Evolutionary conservation across 495 filamentous ascomycete genomes (phyloP).

Genomic region (Alectoria sarmentosa): DNA sequence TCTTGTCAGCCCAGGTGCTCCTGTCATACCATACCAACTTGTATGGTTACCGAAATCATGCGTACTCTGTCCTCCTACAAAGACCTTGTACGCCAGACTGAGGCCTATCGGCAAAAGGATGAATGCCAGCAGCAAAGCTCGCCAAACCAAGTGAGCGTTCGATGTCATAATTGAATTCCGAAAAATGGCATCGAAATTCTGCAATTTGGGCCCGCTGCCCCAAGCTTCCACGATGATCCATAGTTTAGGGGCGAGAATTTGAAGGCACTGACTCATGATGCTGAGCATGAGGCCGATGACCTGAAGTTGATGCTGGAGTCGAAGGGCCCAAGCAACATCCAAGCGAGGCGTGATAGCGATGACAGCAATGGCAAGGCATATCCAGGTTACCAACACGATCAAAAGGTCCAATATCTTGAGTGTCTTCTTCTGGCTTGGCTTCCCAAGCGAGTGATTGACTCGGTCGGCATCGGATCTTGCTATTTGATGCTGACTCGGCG

Average conservation of each 20-base stretch:
- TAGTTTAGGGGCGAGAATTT: slow-evolving; percentile 48
- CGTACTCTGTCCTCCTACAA: neutral
- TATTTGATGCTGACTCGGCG: neutral
- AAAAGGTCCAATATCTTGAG: neutral
- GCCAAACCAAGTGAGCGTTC: slow-evolving; percentile 6
- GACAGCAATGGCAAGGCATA: slow-evolving; percentile 5
- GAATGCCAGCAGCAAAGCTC: neutral
- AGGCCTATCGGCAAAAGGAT: slow-evolving; percentile 5
- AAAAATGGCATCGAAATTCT: neutral
- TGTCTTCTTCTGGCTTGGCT: neutral
- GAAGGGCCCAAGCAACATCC: slow-evolving; percentile 4
- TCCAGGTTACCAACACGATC: neutral
- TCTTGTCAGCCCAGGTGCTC: slow-evolving; percentile 2
- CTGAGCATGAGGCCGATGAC: slow-evolving; percentile 13
- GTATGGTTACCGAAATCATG: neutral
- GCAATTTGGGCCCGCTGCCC: neutral
- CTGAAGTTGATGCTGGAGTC: slow-evolving; percentile 10
- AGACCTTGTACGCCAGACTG: slow-evolving; percentile 17
- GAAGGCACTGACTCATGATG: slow-evolving; percentile 29
- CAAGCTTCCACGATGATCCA: slow-evolving; percentile 44
- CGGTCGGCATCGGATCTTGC: neutral
- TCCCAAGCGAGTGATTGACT: neutral
- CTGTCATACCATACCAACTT: slow-evolving; percentile 10
- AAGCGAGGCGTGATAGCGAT: neutral
- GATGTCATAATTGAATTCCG: neutral